Evolutionary conservation across 495 filamentous ascomycete species (phyloP), one percentile per base, ranked within the genome.

Genomic region (Elaphomyces granulatus): DNA sequence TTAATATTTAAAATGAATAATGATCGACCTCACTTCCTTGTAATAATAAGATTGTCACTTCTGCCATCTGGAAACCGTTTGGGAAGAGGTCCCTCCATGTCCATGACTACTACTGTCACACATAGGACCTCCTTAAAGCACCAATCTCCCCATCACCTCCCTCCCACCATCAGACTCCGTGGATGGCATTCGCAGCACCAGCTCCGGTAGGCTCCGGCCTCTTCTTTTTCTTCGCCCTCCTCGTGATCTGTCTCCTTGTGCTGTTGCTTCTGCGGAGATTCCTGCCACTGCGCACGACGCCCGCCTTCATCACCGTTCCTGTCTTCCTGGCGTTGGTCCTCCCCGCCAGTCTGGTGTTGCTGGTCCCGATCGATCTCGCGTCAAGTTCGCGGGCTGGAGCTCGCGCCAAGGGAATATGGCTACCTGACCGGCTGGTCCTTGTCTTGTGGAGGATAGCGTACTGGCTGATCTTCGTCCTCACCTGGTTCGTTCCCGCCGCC

Each of bases 281-380:
- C 59, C 70, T 98, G 19, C 87, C 87, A 3, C 71, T 96, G 15
- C 86, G 90, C 40, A 77, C 80, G 18, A 94, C 90, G 1, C 88
- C 90, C 0, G 82, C 81, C 43, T 95, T 87, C 58, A 69, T 95
- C n/a, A 69, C 85, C 38, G 72, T 94, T 1, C 87, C 90, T 28
- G 78, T 95, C 40, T 96, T 98, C 57, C 80, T 98, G 47, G 83
- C 87, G 20, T 68, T 98, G 54, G 83, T 84, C 36, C 78, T 98
- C 15, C 92, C 90, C 9, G 83, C 84, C 38, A 88, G 82, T 56
- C 87, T 95, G 47, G 78, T 95, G n/a, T 68, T 98, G 15, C 70
- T 98, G 15, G 87, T 98, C 0, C 90, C 90, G 3, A 95, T 98
- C 48, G 90, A 98, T 62, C 74, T 98, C 45, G 85, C 90, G 2